Base-by-base conservation (phyloP, 208 protist species). In the Leishmania aethiopica region DNA sequence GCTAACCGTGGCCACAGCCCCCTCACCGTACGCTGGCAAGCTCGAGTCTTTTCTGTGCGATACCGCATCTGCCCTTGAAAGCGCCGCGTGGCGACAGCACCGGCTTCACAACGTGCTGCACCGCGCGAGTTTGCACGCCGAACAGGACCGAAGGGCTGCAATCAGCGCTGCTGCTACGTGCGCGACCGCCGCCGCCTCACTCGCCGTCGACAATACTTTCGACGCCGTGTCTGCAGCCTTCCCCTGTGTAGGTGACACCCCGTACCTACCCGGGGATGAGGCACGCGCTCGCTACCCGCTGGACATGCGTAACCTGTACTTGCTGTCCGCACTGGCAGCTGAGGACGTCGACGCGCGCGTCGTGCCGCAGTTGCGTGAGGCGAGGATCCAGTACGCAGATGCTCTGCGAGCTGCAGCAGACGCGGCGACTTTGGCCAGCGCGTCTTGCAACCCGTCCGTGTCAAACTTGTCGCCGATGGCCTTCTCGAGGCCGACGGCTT, bases 241-340 rank as follows among this genome's bases (percentile, higher is more conserved):
- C 6, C 83, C 85, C 11, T 60, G n/a, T 35, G 72, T 91, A 1
- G 88, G 88, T 7, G 47, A 62, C 25, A 84, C 84, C 0, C 85
- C 85, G 13, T 83, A 88, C 75, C 60, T 90, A 22, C 79, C 86
- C 28, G 76, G 85, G 47, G 77, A 86, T 66, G 73, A 80, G 72
- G 47, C 69, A 2, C 86, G 89, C 25, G 45, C 64, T 37, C 79
- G 72, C 57, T 96, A 93, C 76, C 83, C 85, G 53, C 76, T 94
- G 51, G 91, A 96, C 83, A 92, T 94, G 84, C 89, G 82, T 40
- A 88, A 92, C 77, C 78, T 94, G n/a, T 93, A 95, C 83, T 72
- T 94, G 51, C 66, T 87, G 32, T 91, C 93, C 6, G 85, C 89
- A 13, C 80, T 94, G 35, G 93, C 91, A 4, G 80, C 82, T 25